phyloP scores from a whole-genome alignment of 2,329 filamentous ascomycete species.

The Colletotrichum siamense region DNA sequence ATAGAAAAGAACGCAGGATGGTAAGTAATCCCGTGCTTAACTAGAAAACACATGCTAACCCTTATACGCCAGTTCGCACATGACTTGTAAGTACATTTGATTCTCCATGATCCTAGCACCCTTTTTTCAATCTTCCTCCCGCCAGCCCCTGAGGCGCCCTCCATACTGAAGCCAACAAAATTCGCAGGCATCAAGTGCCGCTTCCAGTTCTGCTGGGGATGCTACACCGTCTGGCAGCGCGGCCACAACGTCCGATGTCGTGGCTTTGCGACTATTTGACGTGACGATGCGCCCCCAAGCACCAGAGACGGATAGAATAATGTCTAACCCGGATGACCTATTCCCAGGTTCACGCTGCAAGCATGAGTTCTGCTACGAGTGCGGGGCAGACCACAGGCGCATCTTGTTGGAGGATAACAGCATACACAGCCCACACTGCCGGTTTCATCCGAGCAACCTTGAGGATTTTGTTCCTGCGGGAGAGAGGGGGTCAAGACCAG shows the following conservation, averaged over 20 bases:
- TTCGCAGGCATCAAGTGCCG: constrained; percentile 38
- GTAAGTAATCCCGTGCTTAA: constrained; percentile 31
- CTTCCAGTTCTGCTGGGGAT: constrained; percentile 41
- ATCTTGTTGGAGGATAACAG: constrained; percentile 39
- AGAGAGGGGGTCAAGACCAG: not conserved
- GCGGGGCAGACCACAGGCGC: constrained; percentile 35
- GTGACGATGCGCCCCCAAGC: not conserved
- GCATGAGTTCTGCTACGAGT: constrained; percentile 39
- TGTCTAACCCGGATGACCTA: not conserved
- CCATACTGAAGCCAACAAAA: not conserved
- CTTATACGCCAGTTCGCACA: constrained; percentile 36
- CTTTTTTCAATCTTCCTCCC: too few relatives aligned
- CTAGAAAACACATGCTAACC: constrained; percentile 24
- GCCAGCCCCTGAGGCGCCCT: not conserved
- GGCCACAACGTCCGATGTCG: constrained; percentile 23
- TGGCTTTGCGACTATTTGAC: not conserved
- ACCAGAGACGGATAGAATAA: not conserved
- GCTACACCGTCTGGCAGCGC: constrained; percentile 24
- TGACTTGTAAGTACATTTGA: constrained; percentile 43
- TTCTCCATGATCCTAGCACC: not conserved
- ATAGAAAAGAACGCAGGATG: constrained; percentile 48
- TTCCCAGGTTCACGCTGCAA: constrained; percentile 31
- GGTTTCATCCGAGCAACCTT: constrained; percentile 32
- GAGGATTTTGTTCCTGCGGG: not conserved
- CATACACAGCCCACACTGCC: constrained; percentile 32